phyloP scores from a whole-genome alignment of 495 filamentous ascomycete species.

The Trichocladium antarcticum region DNA sequence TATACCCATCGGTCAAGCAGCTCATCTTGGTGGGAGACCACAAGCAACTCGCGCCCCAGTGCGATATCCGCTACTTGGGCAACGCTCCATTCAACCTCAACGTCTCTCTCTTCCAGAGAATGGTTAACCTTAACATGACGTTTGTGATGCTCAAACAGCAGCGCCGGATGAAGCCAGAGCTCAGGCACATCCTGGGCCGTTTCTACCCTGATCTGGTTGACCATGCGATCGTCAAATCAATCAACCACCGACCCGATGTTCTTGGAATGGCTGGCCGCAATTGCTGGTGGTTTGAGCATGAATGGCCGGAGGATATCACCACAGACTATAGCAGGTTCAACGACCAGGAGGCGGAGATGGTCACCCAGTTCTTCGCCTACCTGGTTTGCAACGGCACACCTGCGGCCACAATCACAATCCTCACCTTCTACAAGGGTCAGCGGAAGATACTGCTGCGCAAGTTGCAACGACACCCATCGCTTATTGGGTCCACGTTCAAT shows the following conservation, averaged over 20 bases:
- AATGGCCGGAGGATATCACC: slow-evolving; percentile 54
- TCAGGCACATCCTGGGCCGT: slow-evolving; percentile 48
- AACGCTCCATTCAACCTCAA: slow-evolving; percentile 55
- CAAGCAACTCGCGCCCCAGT: slow-evolving; percentile 41
- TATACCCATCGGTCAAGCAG: slow-evolving; percentile 44
- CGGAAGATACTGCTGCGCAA: slow-evolving; percentile 48
- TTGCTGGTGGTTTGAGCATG: slow-evolving; percentile 63
- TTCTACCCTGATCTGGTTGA: slow-evolving; percentile 62
- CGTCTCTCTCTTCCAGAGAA: slow-evolving; percentile 45
- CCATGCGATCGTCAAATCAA: slow-evolving; percentile 50
- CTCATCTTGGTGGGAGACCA: slow-evolving; percentile 49
- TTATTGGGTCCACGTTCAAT: slow-evolving; percentile 45
- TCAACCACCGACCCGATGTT: slow-evolving; percentile 43
- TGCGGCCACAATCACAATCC: slow-evolving; percentile 57
- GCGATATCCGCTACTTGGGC: slow-evolving; percentile 50
- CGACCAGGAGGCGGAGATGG: slow-evolving; percentile 63
- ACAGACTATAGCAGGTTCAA: slow-evolving; percentile 62
- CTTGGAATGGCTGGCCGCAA: slow-evolving; percentile 68
- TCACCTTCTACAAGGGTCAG: slow-evolving; percentile 91
- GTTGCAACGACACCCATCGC: slow-evolving; percentile 41
- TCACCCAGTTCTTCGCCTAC: slow-evolving; percentile 60
- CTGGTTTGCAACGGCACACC: slow-evolving; percentile 55
- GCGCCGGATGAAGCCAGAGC: slow-evolving; percentile 61
- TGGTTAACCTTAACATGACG: slow-evolving; percentile 56
- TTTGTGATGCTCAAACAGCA: slow-evolving; percentile 54